Percentiles rank a stretch among this genome's conserved stretches.
Conservation (phyloP, 2,329 filamentous ascomycete species). For the Fusarium sp. region DNA sequence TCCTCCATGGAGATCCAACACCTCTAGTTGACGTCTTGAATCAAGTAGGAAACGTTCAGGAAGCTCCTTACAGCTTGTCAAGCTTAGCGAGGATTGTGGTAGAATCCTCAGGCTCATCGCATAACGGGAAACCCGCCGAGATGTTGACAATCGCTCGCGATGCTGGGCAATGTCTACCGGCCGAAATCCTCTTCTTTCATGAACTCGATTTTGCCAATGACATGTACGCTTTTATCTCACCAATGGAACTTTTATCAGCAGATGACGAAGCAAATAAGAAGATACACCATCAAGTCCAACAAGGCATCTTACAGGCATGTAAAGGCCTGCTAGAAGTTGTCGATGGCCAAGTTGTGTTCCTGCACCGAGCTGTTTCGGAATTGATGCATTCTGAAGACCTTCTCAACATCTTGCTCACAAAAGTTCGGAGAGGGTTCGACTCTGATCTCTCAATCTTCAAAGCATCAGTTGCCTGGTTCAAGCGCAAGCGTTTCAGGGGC, state of each 20-base stretch:
- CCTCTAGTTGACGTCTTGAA: neutral
- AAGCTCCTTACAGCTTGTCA: conserved; percentile 18
- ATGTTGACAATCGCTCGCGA: conserved; percentile 7
- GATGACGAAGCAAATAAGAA: neutral
- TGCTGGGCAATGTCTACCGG: neutral
- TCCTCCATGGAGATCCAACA: neutral
- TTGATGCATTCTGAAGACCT: neutral
- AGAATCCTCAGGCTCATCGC: neutral
- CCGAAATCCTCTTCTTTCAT: conserved; percentile 9
- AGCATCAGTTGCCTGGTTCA: conserved; percentile 4
- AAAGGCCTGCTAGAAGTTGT: neutral
- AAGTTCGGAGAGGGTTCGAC: neutral
- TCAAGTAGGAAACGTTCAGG: neutral
- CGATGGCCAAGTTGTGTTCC: neutral
- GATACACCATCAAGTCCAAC: neutral
- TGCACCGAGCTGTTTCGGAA: conserved; percentile 5
- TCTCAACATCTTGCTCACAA: neutral
- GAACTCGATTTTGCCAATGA: conserved; percentile 10
- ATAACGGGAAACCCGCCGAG: conserved; percentile 8
- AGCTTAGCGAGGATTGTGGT: conserved; percentile 22
- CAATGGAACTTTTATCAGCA: neutral
- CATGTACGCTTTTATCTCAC: conserved; percentile 4
- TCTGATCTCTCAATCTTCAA: neutral
- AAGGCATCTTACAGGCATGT: neutral
- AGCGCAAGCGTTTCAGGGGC: neutral